Conservation (phyloP, 305 asterid genomes). For the Salvia sclarea region DNA sequence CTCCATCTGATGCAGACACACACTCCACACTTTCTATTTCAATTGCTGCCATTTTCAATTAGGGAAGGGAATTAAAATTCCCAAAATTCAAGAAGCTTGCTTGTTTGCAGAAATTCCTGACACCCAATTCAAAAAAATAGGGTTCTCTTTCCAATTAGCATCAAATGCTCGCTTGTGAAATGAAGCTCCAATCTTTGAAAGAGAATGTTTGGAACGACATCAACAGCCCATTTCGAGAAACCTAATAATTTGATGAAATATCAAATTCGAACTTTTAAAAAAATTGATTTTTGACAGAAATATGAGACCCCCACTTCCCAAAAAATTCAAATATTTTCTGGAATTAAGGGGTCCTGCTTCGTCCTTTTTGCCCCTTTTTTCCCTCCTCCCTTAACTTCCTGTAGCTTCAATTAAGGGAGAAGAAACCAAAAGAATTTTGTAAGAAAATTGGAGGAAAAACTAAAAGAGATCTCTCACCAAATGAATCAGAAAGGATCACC, state of each 20-base stretch:
- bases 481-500: constrained; percentile 34
- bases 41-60: constrained; percentile 49
- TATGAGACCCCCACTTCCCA: constrained; percentile 31
- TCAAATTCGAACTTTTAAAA: constrained; percentile 23
- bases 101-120: constrained; percentile 10
- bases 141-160: neutral
- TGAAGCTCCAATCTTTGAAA: constrained; percentile 8
- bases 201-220: neutral
- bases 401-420: constrained; percentile 30
- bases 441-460: constrained; percentile 27
- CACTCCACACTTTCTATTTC: constrained; percentile 80
- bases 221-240: constrained; percentile 30
- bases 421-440: constrained; percentile 32
- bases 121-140: constrained; percentile 20
- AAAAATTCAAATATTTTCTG: constrained; percentile 27
- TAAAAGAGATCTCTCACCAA: constrained; percentile 27
- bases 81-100: constrained; percentile 9
- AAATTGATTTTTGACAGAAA: constrained; percentile 28
- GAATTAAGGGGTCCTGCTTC: constrained; percentile 11
- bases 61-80: neutral
- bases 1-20: constrained; percentile 63
- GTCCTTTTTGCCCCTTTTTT: neutral
- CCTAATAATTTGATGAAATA: constrained; percentile 20
- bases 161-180: constrained; percentile 25
- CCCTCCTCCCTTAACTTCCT: constrained; percentile 35